phyloP scores from a whole-genome alignment of 2,329 filamentous ascomycete genomes.

The Chrysoporthe cubensis region DNA sequence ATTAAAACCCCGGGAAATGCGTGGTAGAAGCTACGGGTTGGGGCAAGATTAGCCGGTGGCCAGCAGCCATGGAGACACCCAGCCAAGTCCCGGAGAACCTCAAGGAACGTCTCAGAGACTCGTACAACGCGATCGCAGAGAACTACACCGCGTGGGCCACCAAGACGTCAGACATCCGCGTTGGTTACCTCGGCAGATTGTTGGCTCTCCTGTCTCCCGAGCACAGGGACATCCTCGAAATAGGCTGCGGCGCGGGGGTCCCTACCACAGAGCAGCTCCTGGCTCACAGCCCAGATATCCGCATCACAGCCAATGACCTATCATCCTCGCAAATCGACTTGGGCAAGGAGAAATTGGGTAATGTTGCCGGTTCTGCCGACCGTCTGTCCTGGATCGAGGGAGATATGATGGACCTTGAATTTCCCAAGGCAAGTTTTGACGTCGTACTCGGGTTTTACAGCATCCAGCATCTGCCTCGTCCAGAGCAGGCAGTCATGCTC shows the following conservation, averaged over 20 bases:
- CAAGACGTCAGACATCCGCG: conserved; percentile 37
- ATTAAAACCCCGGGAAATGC: neutral
- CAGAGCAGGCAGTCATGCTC: conserved; percentile 53
- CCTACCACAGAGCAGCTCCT: conserved; percentile 43
- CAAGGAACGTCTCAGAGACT: conserved; percentile 44
- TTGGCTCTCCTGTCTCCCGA: conserved; percentile 33
- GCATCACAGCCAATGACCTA: conserved; percentile 46
- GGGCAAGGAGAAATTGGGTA: conserved; percentile 35
- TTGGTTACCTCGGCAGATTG: conserved; percentile 41
- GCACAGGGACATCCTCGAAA: conserved; percentile 41
- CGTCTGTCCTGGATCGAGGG: conserved; percentile 19
- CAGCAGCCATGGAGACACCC: neutral
- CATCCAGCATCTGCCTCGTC: conserved; percentile 57
- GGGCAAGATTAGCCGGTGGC: neutral
- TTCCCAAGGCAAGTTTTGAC: conserved; percentile 16
- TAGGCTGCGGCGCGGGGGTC: conserved; percentile 47
- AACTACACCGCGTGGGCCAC: conserved; percentile 47
- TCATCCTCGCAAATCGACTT: conserved; percentile 44
- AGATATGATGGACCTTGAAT: conserved; percentile 35
- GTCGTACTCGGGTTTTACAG: conserved; percentile 48
- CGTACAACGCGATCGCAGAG: conserved; percentile 45
- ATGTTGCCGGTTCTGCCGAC: conserved; percentile 24
- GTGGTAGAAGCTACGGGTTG: neutral
- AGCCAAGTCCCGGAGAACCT: conserved; percentile 33
- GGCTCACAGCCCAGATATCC: conserved; percentile 28